A percentile compares a stretch with the other conserved stretches of the same genome.
Conservation (phyloP, 2,329 filamentous ascomycete genomes). For the Aspergillus sp. region DNA sequence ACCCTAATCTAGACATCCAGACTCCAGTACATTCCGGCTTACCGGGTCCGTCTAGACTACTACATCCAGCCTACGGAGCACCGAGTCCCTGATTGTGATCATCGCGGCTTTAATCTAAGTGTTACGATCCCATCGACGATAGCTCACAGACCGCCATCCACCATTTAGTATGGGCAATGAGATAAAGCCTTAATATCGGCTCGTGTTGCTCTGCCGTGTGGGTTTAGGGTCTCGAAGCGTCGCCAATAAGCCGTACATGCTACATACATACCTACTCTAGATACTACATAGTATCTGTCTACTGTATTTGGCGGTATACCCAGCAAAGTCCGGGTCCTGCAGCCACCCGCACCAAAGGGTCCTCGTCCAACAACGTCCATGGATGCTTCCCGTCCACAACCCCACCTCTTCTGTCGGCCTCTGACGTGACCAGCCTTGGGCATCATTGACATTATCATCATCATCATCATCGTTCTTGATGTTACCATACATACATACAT, state of each 20-base stretch:
- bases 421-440: conserved; percentile 1
- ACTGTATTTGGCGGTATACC: background rate
- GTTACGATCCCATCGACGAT: background rate
- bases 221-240: background rate
- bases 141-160: conserved; percentile 1
- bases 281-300: background rate
- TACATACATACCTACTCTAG: background rate
- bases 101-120: background rate
- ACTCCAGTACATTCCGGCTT: background rate
- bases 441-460: background rate
- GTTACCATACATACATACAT: no score
- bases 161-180: background rate
- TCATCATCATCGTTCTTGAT: no score
- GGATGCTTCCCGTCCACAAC: conserved; percentile 1
- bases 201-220: background rate
- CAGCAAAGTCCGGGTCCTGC: background rate
- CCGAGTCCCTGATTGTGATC: conserved; percentile 8
- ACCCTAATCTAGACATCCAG: background rate
- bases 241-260: background rate
- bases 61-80: background rate
- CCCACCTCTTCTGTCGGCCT: background rate
- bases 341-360: conserved; percentile 4
- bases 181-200: conserved; percentile 5
- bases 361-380: background rate
- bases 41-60: background rate